Evolutionary conservation across 129 eudicot species (phyloP).

Genomic region (Pittosporum tobira): DNA sequence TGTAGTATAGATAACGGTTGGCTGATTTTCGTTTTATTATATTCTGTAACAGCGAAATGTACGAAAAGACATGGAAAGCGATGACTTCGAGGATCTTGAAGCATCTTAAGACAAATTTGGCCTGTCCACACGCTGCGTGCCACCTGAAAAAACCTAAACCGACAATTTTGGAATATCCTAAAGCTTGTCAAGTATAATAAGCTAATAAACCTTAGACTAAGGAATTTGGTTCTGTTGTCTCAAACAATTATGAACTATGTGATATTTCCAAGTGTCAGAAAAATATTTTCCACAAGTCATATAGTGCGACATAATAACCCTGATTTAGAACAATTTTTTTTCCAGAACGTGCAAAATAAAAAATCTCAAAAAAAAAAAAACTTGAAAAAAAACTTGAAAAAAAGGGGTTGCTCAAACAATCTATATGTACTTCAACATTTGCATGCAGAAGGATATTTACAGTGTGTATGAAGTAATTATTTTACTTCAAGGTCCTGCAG

Average conservation of each 20-base stretch:
- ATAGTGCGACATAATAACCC: no score
- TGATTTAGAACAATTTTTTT: no score
- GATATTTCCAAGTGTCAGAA: no score
- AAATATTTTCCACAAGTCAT: no score
- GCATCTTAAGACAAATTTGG: constrained; percentile 29
- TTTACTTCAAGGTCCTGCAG: no score
- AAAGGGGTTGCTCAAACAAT: no score
- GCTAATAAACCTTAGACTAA: not conserved
- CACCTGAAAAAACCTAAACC: constrained; percentile 10
- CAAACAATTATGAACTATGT: no score
- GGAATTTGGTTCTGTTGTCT: no score
- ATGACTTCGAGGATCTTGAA: constrained; percentile 24
- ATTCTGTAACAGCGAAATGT: constrained; percentile 20
- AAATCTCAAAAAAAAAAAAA: no score
- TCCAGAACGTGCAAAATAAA: no score
- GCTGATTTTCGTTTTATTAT: constrained; percentile 19
- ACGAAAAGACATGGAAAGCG: constrained; percentile 19
- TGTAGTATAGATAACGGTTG: constrained; percentile 10
- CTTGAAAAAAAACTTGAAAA: no score
- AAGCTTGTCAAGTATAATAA: not conserved
- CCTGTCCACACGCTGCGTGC: constrained; percentile 21
- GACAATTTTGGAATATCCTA: not conserved
- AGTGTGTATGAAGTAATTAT: no score
- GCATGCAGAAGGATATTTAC: not conserved
- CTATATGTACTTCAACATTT: not conserved